Evolutionary conservation across 306 rosid genomes (phyloP).

Genomic region (Lupinus albus): DNA sequence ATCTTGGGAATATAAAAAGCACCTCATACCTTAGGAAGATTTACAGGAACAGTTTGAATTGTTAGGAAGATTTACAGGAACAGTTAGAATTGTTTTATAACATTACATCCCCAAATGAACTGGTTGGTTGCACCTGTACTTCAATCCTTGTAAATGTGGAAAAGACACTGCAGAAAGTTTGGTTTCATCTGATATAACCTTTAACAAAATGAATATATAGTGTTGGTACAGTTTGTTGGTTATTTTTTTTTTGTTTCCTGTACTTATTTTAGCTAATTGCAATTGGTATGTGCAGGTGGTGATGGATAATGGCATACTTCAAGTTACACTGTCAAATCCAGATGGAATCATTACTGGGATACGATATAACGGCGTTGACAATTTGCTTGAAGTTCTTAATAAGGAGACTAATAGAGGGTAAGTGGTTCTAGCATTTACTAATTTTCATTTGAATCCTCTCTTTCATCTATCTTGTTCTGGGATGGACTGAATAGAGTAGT

Average conservation of each 20-base stretch:
- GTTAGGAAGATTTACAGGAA: no score
- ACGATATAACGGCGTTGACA: conserved; percentile 71
- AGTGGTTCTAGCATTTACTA: conserved; percentile 19
- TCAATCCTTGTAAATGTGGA: background rate
- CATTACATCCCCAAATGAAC: no score
- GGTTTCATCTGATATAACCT: background rate
- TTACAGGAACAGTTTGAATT: no score
- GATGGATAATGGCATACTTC: conserved; percentile 90
- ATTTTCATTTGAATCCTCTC: conserved; percentile 7
- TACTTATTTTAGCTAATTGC: conserved; percentile 27
- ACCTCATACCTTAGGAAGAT: no score
- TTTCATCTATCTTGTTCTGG: conserved; percentile 16
- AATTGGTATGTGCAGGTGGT: conserved; percentile 66
- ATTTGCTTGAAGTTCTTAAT: conserved; percentile 87
- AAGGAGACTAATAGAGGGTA: conserved; percentile 88
- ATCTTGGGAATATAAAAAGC: no score
- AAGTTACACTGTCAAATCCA: conserved; percentile 83
- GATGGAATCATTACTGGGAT: conserved; percentile 86
- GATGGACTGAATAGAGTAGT: background rate
- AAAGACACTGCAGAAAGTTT: background rate
- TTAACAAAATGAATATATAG: background rate
- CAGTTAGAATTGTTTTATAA: no score
- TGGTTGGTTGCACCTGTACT: no score
- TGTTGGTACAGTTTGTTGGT: background rate
- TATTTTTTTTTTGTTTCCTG: background rate